Conservation (phyloP, 176 grass and related monocot species). For the Lolium perenne region DNA sequence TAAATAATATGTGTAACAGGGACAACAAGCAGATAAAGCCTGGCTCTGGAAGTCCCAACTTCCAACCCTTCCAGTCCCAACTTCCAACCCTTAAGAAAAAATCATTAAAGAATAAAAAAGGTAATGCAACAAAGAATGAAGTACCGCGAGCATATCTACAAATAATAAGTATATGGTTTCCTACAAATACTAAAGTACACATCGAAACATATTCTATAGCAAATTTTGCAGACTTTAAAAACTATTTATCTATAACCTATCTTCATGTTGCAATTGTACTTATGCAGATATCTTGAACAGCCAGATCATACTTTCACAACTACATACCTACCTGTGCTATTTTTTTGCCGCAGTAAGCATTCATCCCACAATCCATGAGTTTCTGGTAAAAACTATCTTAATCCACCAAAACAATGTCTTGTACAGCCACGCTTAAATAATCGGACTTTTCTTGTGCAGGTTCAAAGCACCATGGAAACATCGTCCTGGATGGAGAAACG, state of each 20-base stretch:
- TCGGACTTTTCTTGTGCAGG: too few relatives aligned
- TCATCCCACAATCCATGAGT: neutral
- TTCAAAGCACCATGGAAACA: too few relatives aligned
- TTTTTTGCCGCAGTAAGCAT: neutral
- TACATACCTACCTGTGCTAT: neutral
- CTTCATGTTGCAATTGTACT: neutral
- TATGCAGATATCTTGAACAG: conserved; percentile 12
- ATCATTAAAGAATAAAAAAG: too few relatives aligned
- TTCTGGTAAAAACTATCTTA: too few relatives aligned
- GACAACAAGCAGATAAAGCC: too few relatives aligned
- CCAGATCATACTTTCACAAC: neutral
- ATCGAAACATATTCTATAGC: neutral
- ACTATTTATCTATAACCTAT: neutral
- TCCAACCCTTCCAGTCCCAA: too few relatives aligned
- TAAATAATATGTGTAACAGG: too few relatives aligned
- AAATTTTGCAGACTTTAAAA: neutral
- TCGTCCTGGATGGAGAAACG: too few relatives aligned
- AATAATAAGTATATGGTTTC: neutral
- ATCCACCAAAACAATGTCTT: neutral
- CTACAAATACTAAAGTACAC: neutral
- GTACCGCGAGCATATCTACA: neutral
- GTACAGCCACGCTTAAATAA: too few relatives aligned
- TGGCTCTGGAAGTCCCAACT: too few relatives aligned
- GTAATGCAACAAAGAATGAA: too few relatives aligned
- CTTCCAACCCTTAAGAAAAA: too few relatives aligned